These are phyloP conservation scores for Isatis tinctoria DNA, from an alignment of 345 rosid genomes.

Conservation along the genomic window DNA sequence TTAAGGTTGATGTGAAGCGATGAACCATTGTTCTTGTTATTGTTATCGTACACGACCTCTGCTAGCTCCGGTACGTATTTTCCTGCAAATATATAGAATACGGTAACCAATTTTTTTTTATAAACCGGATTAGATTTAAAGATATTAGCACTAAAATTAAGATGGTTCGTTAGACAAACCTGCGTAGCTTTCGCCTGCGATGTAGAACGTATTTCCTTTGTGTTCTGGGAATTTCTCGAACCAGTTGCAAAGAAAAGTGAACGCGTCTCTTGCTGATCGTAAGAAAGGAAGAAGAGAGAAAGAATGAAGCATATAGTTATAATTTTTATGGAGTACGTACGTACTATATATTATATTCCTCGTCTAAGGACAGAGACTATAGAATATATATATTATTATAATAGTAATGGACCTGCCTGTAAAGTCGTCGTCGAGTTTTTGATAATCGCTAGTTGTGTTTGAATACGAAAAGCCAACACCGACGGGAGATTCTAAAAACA, in stretches of 20 bases:
- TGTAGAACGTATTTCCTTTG: conserved; percentile 50
- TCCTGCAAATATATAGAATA: conserved; percentile 44
- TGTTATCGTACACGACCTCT: conserved; percentile 45
- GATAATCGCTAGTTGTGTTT: conserved; percentile 63
- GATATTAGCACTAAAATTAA: background rate
- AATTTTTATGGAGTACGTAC: background rate
- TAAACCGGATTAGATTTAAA: background rate
- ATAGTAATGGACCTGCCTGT: conserved; percentile 43
- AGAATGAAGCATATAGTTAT: conserved; percentile 7
- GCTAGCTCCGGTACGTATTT: conserved; percentile 84
- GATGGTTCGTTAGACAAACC: conserved; percentile 40
- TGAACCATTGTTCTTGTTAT: conserved; percentile 55
- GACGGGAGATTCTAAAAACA: conserved; percentile 94
- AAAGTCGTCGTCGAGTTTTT: conserved; percentile 59
- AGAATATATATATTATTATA: background rate
- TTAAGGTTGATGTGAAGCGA: conserved; percentile 56
- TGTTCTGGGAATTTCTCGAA: conserved; percentile 66
- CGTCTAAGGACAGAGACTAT: background rate
- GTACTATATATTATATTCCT: background rate
- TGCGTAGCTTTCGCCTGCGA: conserved; percentile 98
- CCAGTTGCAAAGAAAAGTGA: conserved; percentile 74
- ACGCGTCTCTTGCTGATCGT: conserved; percentile 69
- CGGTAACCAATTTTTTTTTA: background rate
- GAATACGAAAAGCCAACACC: conserved; percentile 98
- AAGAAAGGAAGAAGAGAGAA: conserved; percentile 1